Evolutionary conservation across 169 alveolate genomes (phyloP).

Genomic region (Eimeria zaria): DNA sequence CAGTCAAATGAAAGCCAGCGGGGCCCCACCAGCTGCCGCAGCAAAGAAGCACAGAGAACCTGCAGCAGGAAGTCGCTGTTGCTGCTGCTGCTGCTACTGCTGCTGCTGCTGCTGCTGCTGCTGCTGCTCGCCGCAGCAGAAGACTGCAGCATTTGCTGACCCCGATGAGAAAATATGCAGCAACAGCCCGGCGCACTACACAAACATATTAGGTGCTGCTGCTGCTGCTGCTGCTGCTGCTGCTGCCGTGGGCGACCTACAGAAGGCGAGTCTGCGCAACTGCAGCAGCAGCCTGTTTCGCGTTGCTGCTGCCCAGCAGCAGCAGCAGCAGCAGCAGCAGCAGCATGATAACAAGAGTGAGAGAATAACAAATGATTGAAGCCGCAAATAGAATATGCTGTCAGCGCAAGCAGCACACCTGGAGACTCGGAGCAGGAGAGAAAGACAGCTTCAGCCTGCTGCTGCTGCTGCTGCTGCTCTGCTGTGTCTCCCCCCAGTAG

Average conservation of each 20-base stretch:
- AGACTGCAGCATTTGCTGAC: slow-evolving; percentile 58
- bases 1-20: slow-evolving; percentile 36
- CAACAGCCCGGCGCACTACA: slow-evolving; percentile 59
- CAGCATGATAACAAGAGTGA: slow-evolving; percentile 55
- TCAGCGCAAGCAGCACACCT: slow-evolving; percentile 44
- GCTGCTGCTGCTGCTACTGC: slow-evolving; percentile 52
- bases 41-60: slow-evolving; percentile 50
- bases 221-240: slow-evolving; percentile 45
- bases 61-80: slow-evolving; percentile 4
- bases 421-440: slow-evolving; percentile 41
- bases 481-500: slow-evolving; percentile 35
- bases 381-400: slow-evolving; percentile 46
- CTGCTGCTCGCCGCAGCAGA: slow-evolving; percentile 49
- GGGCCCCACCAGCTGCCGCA: slow-evolving; percentile 71
- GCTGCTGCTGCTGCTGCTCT: too few relatives aligned
- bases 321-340: slow-evolving; percentile 49
- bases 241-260: background rate
- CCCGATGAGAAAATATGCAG: slow-evolving; percentile 39
- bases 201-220: slow-evolving; percentile 13
- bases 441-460: slow-evolving; percentile 22
- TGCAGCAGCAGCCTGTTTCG: background rate
- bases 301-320: background rate
- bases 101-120: slow-evolving; percentile 28
- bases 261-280: background rate
- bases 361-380: background rate